These are phyloP conservation scores for Taxawa tesnikishii DNA, from an alignment of 2,329 filamentous ascomycete species.

Conservation along the genomic window DNA sequence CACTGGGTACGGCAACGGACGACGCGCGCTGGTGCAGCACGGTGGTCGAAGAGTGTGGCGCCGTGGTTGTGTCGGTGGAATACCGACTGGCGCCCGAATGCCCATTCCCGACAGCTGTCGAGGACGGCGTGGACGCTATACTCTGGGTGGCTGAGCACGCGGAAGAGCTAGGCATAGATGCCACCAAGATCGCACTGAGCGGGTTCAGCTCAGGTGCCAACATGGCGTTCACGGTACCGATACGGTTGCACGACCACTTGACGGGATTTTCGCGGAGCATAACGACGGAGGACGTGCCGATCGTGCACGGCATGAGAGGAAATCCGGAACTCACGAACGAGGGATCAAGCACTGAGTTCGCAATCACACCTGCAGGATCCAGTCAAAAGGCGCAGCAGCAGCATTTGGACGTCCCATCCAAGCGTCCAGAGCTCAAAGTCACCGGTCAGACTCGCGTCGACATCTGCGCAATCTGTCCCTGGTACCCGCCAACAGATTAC, in stretches of 20 bases:
- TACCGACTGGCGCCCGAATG: slow-evolving; percentile 50
- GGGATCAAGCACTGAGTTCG: neutral
- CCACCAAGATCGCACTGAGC: slow-evolving; percentile 43
- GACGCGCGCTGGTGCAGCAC: slow-evolving; percentile 47
- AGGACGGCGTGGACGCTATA: slow-evolving; percentile 51
- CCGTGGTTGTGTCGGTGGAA: slow-evolving; percentile 48
- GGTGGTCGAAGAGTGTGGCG: slow-evolving; percentile 42
- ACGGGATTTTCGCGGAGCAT: slow-evolving; percentile 15
- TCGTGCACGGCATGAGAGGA: neutral
- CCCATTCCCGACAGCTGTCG: slow-evolving; percentile 51
- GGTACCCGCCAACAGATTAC: slow-evolving; percentile 53
- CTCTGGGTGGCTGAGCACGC: slow-evolving; percentile 46
- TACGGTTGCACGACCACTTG: slow-evolving; percentile 41
- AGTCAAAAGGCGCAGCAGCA: neutral
- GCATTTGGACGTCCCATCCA: slow-evolving; percentile 9
- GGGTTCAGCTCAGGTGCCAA: slow-evolving; percentile 54
- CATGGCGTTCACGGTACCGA: slow-evolving; percentile 48
- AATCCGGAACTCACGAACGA: neutral
- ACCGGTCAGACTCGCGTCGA: slow-evolving; percentile 22
- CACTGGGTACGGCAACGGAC: slow-evolving; percentile 45
- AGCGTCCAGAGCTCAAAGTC: slow-evolving; percentile 8
- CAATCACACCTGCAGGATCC: neutral
- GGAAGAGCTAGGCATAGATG: slow-evolving; percentile 43
- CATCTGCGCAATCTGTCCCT: slow-evolving; percentile 45
- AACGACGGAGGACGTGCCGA: slow-evolving; percentile 5